Evolutionary conservation across 1,284 basidiomycete genomes (phyloP).

Genomic region (Trichosporon sp.): DNA sequence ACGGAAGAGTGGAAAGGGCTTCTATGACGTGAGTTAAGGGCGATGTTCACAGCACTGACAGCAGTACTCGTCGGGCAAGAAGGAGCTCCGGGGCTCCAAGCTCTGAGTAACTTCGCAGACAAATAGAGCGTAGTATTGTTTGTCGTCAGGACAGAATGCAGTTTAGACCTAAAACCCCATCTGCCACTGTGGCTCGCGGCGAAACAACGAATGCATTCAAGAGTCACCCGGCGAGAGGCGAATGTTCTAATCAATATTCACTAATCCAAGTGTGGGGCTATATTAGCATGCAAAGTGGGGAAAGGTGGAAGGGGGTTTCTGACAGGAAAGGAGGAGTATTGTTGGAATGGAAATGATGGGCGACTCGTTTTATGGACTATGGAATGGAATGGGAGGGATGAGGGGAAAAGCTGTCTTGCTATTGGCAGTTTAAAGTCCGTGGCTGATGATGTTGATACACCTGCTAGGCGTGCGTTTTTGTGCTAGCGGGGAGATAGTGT

Average conservation of each 20-base stretch:
- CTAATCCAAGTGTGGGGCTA: slow-evolving; percentile 1
- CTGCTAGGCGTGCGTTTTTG: neutral
- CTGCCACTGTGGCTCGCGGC: no score
- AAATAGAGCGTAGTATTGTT: no score
- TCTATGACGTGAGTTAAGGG: slow-evolving; percentile 34
- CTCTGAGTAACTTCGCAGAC: neutral
- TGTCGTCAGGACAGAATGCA: no score
- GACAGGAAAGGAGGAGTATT: neutral
- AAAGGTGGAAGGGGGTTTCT: neutral
- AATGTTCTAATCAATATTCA: slow-evolving; percentile 4
- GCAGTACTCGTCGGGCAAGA: neutral
- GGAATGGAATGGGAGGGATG: neutral
- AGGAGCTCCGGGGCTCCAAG: neutral
- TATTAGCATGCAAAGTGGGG: neutral
- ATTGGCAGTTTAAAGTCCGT: neutral
- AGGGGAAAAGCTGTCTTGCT: neutral
- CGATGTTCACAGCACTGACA: neutral
- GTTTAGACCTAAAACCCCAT: no score
- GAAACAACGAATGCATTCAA: slow-evolving; percentile 8
- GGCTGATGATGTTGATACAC: neutral
- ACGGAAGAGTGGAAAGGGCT: slow-evolving; percentile 52
- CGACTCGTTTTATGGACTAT: neutral
- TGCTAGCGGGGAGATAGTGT: neutral
- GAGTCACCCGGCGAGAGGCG: slow-evolving; percentile 6
- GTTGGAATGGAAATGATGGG: slow-evolving; percentile 1